Evolutionary conservation across 768 basidiomycete species (phyloP), one percentile per base, ranked within the genome.

Genomic region (Candolleomyces eurysporus): DNA sequence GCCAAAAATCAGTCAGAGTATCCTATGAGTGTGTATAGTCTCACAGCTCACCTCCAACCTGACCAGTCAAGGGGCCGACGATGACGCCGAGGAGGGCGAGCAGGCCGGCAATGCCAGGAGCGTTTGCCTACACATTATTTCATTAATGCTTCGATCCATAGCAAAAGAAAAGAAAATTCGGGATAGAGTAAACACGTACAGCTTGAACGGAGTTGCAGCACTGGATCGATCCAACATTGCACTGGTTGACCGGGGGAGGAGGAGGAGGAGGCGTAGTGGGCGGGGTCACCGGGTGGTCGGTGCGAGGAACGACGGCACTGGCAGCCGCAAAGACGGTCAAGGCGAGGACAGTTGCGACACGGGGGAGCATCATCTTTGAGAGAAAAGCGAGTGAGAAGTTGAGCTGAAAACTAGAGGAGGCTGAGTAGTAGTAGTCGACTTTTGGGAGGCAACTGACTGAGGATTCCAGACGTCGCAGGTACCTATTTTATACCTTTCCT

Each of bases 61-160:
- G 69, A 39, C 63, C 70, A 45, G 66, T 71, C 58, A 73, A 19
- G 42, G 61, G 58, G 1, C 48, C 13, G 39, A 75, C 62, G 57
- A 69, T 68, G 54, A 77, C 64, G 43, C 71, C 72, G 49, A 77
- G 71, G 55, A 76, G 72, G 43, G 70, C 72, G 16, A 73, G 58
- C 52, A 75, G 22, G 19, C 64, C 58, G 51, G 65, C 68, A 21
- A 58, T 30, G 45, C 54, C 48, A 55, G 65, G 64, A 59, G 53
- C 61, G 13, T 72, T 66, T 52, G 67, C 22, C 39, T 63, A 57
- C 17, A 36, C 11, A 36, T 36, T 11, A 32, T 36, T 36, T 36
- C 36, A 36, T 36, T 7, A 36, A 36, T 50, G 36, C 50, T 50
- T 57, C 31, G 51, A 48, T 53, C 39, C 51, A 51, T 43, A 32